A percentile compares a stretch with the other conserved stretches of the same genome.
phyloP scores from a whole-genome alignment of 192 early-diverging fungal genomes.

The Podochytrium sp. region DNA sequence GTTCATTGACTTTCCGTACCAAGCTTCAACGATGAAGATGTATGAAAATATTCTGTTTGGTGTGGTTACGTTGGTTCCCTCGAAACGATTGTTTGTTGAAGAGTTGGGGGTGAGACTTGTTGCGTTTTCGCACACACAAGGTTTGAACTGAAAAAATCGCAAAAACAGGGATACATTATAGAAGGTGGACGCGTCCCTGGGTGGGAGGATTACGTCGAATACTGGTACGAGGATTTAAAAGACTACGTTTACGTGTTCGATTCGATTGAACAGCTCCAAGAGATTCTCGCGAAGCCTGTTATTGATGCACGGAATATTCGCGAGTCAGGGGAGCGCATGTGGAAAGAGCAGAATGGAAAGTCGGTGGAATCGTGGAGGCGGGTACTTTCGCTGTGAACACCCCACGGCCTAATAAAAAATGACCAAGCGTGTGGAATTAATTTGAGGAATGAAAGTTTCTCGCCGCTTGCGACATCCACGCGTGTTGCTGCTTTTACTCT shows the following conservation, averaged over 20 bases:
- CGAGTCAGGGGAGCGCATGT: not conserved
- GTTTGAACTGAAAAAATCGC: not conserved
- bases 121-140: not conserved
- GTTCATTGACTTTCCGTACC: slow-evolving; percentile 27
- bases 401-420: no score
- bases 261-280: slow-evolving; percentile 1
- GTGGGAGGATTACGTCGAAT: slow-evolving; percentile 29
- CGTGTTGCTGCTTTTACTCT: no score
- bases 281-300: not conserved
- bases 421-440: no score
- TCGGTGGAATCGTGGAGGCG: not conserved
- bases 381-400: not conserved
- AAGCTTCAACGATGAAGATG: slow-evolving; percentile 30
- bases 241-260: slow-evolving; percentile 19
- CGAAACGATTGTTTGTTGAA: slow-evolving; percentile 6
- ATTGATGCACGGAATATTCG: slow-evolving; percentile 2
- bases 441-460: no score
- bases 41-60: slow-evolving; percentile 23
- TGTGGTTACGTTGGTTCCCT: slow-evolving; percentile 16
- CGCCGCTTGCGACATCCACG: no score
- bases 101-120: slow-evolving; percentile 6
- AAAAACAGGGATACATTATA: slow-evolving; percentile 16
- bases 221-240: slow-evolving; percentile 12
- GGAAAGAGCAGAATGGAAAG: slow-evolving; percentile 10
- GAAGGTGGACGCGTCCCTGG: slow-evolving; percentile 10